Evolutionary conservation across 2,329 filamentous ascomycete species (phyloP).

Genomic region (Uncinocarpus reesii): DNA sequence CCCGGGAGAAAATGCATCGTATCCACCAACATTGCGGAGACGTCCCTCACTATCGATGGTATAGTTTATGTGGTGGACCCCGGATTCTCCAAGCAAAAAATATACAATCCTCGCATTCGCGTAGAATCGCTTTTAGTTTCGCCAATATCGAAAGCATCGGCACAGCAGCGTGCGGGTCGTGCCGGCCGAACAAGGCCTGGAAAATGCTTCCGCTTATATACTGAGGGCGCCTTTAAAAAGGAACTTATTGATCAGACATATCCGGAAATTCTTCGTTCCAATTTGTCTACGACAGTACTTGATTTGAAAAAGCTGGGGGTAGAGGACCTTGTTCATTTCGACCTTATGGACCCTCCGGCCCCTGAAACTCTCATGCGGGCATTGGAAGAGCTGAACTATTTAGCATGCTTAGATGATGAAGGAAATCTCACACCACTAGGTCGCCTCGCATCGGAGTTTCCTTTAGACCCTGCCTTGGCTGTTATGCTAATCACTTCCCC

Average conservation of each 20-base stretch:
- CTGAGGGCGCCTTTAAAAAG: constrained; percentile 90
- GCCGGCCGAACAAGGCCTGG: constrained; percentile 95
- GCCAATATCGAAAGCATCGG: constrained; percentile 93
- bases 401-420: constrained; percentile 92
- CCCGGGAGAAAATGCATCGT: constrained; percentile 92
- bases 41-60: constrained; percentile 91
- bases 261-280: constrained; percentile 88
- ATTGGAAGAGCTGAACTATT: constrained; percentile 92
- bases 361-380: constrained; percentile 98
- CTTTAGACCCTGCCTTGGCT: constrained; percentile 82
- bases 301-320: constrained; percentile 96
- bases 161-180: constrained; percentile 95
- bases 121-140: constrained; percentile 97
- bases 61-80: constrained; percentile 99
- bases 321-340: constrained; percentile 92
- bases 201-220: constrained; percentile 97
- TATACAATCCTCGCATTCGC: constrained; percentile 93
- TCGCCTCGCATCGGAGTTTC: constrained; percentile 83
- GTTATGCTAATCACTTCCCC: constrained; percentile 97
- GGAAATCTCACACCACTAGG: constrained; percentile 83
- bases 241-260: constrained; percentile 97
- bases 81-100: constrained; percentile 98
- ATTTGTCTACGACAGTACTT: constrained; percentile 85
- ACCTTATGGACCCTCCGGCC: constrained; percentile 95
- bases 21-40: constrained; percentile 96